Conservation (phyloP, 2,329 filamentous ascomycete genomes). For the Penicillium occitanis region DNA sequence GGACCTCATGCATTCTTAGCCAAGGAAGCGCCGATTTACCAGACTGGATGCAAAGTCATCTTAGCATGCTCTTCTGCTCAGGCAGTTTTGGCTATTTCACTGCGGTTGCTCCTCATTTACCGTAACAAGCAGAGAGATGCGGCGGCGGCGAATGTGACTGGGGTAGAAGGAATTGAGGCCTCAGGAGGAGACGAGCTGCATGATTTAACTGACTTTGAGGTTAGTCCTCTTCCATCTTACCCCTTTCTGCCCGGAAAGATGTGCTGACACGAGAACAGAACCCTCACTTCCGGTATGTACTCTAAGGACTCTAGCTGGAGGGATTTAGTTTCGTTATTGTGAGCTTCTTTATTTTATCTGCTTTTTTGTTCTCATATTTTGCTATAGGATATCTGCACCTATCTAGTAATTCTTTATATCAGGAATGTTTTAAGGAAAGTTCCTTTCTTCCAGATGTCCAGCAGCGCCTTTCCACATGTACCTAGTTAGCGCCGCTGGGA, state of each 20-base stretch:
- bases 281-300: slow-evolving; percentile 13
- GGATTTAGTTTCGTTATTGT: neutral
- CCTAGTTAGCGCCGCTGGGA: no score
- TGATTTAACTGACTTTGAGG: slow-evolving; percentile 13
- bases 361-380: neutral
- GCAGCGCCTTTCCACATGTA: no score
- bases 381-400: neutral
- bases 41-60: slow-evolving; percentile 54
- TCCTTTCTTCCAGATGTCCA: no score
- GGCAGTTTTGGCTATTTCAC: slow-evolving; percentile 1
- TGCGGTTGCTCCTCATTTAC: slow-evolving; percentile 10
- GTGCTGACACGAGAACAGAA: slow-evolving; percentile 5
- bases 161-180: neutral
- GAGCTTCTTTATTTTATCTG: neutral
- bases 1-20: slow-evolving; percentile 48
- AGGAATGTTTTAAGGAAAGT: neutral
- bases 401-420: neutral
- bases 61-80: slow-evolving; percentile 33
- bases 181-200: neutral
- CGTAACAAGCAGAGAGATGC: slow-evolving; percentile 16
- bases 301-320: neutral
- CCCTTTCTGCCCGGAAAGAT: neutral
- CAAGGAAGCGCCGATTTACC: slow-evolving; percentile 48
- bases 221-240: neutral
- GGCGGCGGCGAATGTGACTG: neutral